A percentile compares a stretch with the other conserved stretches of the same genome.
phyloP scores from a whole-genome alignment of 192 early-diverging fungal species.

The Coemansia pectinata region DNA sequence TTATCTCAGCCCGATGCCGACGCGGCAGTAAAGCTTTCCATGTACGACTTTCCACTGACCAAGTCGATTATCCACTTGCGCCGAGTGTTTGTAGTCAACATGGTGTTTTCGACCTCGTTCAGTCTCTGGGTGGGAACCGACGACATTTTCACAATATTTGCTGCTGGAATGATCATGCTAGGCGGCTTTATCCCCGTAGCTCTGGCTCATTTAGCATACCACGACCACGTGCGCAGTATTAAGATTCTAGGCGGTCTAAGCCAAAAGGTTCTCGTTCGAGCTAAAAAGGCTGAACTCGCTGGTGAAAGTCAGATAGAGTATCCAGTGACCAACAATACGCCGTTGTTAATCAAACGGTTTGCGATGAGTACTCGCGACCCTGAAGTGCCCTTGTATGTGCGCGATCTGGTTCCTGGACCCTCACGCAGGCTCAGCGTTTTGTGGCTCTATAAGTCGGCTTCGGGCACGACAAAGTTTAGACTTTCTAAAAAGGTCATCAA shows the following conservation, averaged over 20 bases:
- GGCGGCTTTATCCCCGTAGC: slow-evolving; percentile 43
- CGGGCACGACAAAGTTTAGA: slow-evolving; percentile 15
- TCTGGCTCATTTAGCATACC: slow-evolving; percentile 27
- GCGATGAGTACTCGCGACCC: slow-evolving; percentile 28
- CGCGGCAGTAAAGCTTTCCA: slow-evolving; percentile 25
- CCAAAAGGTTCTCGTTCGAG: slow-evolving; percentile 7
- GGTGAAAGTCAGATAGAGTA: slow-evolving; percentile 40
- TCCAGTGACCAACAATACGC: slow-evolving; percentile 33
- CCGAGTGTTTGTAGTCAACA: slow-evolving; percentile 38
- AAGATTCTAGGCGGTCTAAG: slow-evolving; percentile 36
- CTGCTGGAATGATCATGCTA: slow-evolving; percentile 23
- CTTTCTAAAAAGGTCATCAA: slow-evolving; percentile 40
- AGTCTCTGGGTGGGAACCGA: slow-evolving; percentile 32
- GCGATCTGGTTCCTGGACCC: slow-evolving; percentile 36
- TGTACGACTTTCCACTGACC: slow-evolving; percentile 52
- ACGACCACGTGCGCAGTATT: slow-evolving; percentile 38
- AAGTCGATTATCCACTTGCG: slow-evolving; percentile 30
- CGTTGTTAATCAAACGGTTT: slow-evolving; percentile 35
- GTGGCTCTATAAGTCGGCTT: slow-evolving; percentile 28
- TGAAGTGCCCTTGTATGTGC: slow-evolving; percentile 21
- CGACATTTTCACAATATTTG: slow-evolving; percentile 34
- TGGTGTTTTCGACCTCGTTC: slow-evolving; percentile 24
- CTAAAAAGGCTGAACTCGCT: slow-evolving; percentile 8
- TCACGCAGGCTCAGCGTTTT: slow-evolving; percentile 28
- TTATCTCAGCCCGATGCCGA: neutral